Evolutionary conservation across 805 yeast species (phyloP).

Genomic region (Saturnispora besseyi): DNA sequence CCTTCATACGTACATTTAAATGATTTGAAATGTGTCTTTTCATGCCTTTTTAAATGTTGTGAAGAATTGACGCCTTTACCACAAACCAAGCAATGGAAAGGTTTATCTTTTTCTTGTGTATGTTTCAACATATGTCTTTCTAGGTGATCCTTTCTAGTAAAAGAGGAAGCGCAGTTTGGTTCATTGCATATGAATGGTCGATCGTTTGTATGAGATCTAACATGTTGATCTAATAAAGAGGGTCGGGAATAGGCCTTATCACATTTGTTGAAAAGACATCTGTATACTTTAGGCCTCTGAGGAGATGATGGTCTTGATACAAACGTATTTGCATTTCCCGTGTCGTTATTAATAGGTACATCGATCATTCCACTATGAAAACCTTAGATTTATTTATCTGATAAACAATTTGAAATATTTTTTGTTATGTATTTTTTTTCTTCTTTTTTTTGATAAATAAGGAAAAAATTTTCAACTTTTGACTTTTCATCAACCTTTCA

Average conservation of each 20-base stretch:
- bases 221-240: conserved; percentile 72
- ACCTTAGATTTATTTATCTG: conserved; percentile 6
- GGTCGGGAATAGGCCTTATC: conserved; percentile 74
- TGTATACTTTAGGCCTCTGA: conserved; percentile 46
- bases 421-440: not conserved
- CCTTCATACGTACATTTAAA: conserved; percentile 50
- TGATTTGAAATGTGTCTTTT: conserved; percentile 65
- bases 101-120: conserved; percentile 42
- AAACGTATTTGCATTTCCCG: not conserved
- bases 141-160: conserved; percentile 70
- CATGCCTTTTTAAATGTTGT: conserved; percentile 81
- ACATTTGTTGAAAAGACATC: conserved; percentile 61
- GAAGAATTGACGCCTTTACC: conserved; percentile 71
- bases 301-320: conserved; percentile 30
- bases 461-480: conserved; percentile 10
- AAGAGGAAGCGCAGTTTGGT: conserved; percentile 50
- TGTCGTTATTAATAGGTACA: not conserved
- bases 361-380: not conserved
- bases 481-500: not conserved
- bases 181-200: conserved; percentile 63
- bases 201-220: conserved; percentile 68
- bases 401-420: not conserved
- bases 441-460: not conserved
- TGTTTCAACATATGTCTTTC: conserved; percentile 70
- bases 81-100: conserved; percentile 65